phyloP scores from a whole-genome alignment of 2,329 filamentous ascomycete species.

The Ophiostoma novo-ulmi region DNA sequence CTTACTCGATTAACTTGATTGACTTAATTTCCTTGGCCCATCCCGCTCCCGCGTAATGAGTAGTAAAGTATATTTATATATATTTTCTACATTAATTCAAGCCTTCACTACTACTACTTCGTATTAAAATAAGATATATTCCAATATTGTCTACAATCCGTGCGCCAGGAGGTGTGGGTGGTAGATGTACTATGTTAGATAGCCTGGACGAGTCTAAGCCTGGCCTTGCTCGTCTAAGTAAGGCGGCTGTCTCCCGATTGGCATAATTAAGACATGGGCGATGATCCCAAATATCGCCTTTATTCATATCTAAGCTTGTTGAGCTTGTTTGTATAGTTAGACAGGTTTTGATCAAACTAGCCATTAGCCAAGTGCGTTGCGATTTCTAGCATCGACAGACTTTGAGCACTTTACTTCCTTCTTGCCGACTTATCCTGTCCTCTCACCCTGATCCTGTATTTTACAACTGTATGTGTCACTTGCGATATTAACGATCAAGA shows the following conservation, averaged over 20 bases:
- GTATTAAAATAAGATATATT: not conserved
- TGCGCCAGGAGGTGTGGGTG: not conserved
- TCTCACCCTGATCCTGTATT: not conserved
- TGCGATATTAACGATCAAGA: not conserved
- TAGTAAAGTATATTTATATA: slow-evolving; percentile 1
- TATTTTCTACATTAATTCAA: not conserved
- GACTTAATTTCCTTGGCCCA: not conserved
- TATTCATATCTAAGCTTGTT: not conserved
- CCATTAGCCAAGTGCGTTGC: not conserved
- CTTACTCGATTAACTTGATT: not conserved
- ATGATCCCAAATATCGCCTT: not conserved
- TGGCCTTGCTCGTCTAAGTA: not conserved
- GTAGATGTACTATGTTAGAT: not conserved
- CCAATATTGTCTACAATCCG: not conserved
- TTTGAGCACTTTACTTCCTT: not conserved
- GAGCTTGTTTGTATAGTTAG: not conserved
- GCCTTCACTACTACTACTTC: not conserved
- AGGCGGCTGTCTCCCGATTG: not conserved
- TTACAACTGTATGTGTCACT: not conserved
- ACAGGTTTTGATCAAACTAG: not conserved
- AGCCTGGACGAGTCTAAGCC: not conserved
- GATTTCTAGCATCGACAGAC: not conserved
- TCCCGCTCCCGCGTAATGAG: not conserved
- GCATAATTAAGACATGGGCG: not conserved
- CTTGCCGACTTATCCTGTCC: not conserved